These are phyloP conservation scores for Colletotrichum costaricense DNA, from an alignment of 2,329 filamentous ascomycete species.

Conservation along the genomic window DNA sequence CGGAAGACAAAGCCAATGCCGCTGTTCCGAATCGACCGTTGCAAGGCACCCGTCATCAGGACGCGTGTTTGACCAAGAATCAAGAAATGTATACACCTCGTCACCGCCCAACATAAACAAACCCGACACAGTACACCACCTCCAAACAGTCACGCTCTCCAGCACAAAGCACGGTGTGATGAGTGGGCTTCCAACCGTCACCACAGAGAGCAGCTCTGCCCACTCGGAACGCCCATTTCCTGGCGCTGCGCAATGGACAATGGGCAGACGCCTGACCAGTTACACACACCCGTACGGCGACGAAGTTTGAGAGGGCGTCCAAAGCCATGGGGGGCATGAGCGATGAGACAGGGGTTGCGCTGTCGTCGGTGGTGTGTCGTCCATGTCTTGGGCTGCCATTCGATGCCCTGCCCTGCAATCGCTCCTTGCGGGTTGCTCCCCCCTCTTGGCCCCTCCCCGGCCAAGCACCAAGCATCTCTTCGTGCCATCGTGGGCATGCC, in stretches of 20 bases:
- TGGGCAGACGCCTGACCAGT: constrained; percentile 8
- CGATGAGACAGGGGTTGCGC: constrained; percentile 21
- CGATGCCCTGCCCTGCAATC: constrained; percentile 28
- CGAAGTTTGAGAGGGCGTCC: constrained; percentile 18
- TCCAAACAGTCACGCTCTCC: not conserved
- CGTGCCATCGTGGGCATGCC: not conserved
- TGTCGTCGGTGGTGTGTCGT: constrained; percentile 33
- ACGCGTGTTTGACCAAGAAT: not conserved
- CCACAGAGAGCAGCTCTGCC: not conserved
- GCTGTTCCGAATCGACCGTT: constrained; percentile 15
- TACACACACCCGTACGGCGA: constrained; percentile 5
- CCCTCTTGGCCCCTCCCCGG: not conserved
- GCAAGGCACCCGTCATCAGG: not conserved
- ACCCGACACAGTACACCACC: not conserved
- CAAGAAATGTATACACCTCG: not conserved
- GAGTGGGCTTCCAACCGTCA: constrained; percentile 11
- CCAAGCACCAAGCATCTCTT: constrained; percentile 6
- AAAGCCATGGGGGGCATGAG: constrained; percentile 8
- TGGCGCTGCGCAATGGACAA: constrained; percentile 8
- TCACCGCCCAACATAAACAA: not conserved
- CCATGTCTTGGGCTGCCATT: constrained; percentile 34
- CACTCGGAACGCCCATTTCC: not conserved
- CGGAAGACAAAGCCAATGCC: constrained; percentile 9
- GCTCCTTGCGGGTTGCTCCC: not conserved
- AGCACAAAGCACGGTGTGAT: not conserved